Conservation (phyloP, 306 rosid species). For the Potentilla sterilis region DNA sequence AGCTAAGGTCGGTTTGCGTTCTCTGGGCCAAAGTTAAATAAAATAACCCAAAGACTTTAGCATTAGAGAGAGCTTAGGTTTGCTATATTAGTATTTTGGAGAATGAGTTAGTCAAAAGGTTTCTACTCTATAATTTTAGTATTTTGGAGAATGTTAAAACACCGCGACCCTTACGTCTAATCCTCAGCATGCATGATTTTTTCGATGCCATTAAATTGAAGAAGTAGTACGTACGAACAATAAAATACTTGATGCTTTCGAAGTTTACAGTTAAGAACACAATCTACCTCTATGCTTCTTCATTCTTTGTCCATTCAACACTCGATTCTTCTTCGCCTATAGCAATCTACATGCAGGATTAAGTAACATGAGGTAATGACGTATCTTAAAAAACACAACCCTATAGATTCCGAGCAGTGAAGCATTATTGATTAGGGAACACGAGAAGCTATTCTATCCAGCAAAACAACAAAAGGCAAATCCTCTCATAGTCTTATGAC, state of each 20-base stretch:
- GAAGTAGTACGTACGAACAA: not conserved
- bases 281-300: not conserved
- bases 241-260: not conserved
- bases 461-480: not conserved
- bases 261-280: not conserved
- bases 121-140: too few relatives aligned
- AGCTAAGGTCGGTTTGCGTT: constrained; percentile 54
- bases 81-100: too few relatives aligned
- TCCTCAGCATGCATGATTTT: too few relatives aligned
- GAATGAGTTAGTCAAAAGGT: too few relatives aligned
- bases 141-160: too few relatives aligned
- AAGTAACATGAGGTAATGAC: too few relatives aligned
- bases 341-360: not conserved
- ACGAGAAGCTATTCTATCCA: not conserved
- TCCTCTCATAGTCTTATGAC: not conserved
- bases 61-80: too few relatives aligned
- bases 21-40: too few relatives aligned
- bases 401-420: not conserved
- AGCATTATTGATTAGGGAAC: not conserved
- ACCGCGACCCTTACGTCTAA: too few relatives aligned
- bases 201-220: not conserved
- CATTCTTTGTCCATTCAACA: not conserved
- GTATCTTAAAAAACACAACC: not conserved
- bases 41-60: too few relatives aligned
- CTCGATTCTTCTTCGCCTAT: not conserved